Conservation (phyloP, 352 stramenopile species). For the Albugo candida region DNA sequence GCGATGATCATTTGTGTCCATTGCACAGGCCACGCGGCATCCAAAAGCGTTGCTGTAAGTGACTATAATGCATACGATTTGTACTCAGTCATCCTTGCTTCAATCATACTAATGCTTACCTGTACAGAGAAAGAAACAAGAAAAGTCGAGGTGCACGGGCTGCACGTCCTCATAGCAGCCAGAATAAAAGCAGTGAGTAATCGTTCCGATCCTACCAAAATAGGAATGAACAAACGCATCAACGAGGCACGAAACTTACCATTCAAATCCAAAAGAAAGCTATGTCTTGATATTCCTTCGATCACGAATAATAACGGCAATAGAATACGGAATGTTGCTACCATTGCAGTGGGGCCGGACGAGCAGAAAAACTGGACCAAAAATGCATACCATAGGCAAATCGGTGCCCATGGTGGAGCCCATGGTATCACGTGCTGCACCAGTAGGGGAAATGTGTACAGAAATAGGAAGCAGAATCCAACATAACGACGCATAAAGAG, state of each 20-base stretch:
- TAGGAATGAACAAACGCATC: neutral
- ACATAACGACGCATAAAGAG: conserved; percentile 71
- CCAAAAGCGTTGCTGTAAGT: too few relatives aligned
- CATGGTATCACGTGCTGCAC: conserved; percentile 78
- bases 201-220: conserved; percentile 39
- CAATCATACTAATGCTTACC: conserved; percentile 13
- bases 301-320: conserved; percentile 71
- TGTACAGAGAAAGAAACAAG: conserved; percentile 65
- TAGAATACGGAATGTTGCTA: conserved; percentile 69
- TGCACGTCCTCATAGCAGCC: conserved; percentile 71
- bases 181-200: conserved; percentile 73
- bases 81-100: neutral
- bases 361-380: conserved; percentile 77
- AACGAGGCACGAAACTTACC: conserved; percentile 14
- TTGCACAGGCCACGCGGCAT: conserved; percentile 18
- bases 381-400: conserved; percentile 82
- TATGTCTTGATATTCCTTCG: conserved; percentile 76
- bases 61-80: too few relatives aligned
- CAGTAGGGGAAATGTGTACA: conserved; percentile 74
- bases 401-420: conserved; percentile 70
- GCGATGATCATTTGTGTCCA: conserved; percentile 66
- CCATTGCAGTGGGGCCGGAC: conserved; percentile 62
- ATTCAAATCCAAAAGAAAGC: conserved; percentile 79
- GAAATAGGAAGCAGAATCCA: conserved; percentile 71
- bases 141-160: conserved; percentile 65